phyloP scores from a whole-genome alignment of 1,139 yeast species.

The Tardiomyces depauwii region DNA sequence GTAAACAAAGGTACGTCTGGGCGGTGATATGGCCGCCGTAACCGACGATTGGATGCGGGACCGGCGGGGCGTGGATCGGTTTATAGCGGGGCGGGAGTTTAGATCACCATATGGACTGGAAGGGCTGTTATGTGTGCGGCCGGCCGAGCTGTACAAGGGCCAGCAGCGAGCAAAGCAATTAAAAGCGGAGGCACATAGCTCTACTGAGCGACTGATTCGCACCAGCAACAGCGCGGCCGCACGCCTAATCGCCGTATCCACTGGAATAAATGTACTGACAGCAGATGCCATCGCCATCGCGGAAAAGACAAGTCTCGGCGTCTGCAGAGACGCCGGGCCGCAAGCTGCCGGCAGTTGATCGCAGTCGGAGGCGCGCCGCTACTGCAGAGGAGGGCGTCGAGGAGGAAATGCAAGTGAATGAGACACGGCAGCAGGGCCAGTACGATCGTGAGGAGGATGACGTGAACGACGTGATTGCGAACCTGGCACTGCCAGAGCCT shows the following conservation, averaged over 20 bases:
- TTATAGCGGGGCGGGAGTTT: no score
- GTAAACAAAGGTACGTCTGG: neutral
- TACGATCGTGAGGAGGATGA: slow-evolving; percentile 21
- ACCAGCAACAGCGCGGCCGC: no score
- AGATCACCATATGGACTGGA: no score
- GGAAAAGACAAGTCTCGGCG: neutral
- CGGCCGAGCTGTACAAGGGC: no score
- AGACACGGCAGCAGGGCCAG: neutral
- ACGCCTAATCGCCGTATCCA: no score
- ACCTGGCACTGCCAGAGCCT: slow-evolving; percentile 33
- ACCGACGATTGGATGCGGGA: neutral
- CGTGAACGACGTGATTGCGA: slow-evolving; percentile 35
- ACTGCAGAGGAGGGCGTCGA: neutral
- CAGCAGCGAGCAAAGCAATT: no score
- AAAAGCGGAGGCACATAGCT: no score
- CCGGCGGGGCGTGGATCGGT: no score
- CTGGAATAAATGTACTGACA: no score
- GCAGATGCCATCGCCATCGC: neutral
- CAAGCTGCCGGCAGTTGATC: neutral
- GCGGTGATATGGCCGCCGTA: neutral
- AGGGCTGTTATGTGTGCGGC: no score
- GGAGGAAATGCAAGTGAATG: neutral
- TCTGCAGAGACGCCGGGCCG: neutral
- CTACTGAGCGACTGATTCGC: no score
- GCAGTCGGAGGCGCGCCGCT: neutral